Conservation (phyloP, 1,284 basidiomycete species). For the Rhodotorula sp. region DNA sequence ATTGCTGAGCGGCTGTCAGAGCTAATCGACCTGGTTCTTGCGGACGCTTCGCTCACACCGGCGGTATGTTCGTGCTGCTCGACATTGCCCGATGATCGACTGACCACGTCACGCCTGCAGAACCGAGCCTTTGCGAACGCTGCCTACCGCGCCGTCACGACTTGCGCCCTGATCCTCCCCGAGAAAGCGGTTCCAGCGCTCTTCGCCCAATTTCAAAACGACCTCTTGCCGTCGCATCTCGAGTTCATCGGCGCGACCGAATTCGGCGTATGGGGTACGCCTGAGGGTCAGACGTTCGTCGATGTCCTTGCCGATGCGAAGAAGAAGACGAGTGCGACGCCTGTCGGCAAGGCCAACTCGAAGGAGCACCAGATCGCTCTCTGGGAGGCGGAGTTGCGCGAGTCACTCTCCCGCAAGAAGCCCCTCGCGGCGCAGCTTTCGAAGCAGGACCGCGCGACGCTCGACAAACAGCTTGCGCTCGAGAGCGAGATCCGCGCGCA, state of each 20-base stretch:
- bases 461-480: constrained; percentile 74
- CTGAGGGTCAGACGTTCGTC: constrained; percentile 70
- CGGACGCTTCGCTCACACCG: constrained; percentile 21
- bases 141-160: constrained; percentile 69
- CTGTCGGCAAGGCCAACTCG: constrained; percentile 50
- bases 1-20: constrained; percentile 57
- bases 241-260: constrained; percentile 68
- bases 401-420: constrained; percentile 73
- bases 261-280: constrained; percentile 77
- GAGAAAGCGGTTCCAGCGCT: constrained; percentile 64
- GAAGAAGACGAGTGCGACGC: constrained; percentile 13
- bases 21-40: constrained; percentile 52
- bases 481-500: constrained; percentile 65
- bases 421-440: constrained; percentile 56
- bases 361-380: constrained; percentile 82
- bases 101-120: constrained; percentile 36
- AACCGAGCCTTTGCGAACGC: constrained; percentile 52
- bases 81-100: neutral
- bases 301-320: constrained; percentile 52
- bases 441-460: constrained; percentile 75
- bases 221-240: constrained; percentile 62
- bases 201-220: constrained; percentile 62
- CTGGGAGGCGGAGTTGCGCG: constrained; percentile 91
- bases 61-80: neutral
- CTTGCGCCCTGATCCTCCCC: constrained; percentile 75